These are phyloP conservation scores for Malassezia japonica DNA, from an alignment of 1,284 basidiomycete species.

Conservation along the genomic window DNA sequence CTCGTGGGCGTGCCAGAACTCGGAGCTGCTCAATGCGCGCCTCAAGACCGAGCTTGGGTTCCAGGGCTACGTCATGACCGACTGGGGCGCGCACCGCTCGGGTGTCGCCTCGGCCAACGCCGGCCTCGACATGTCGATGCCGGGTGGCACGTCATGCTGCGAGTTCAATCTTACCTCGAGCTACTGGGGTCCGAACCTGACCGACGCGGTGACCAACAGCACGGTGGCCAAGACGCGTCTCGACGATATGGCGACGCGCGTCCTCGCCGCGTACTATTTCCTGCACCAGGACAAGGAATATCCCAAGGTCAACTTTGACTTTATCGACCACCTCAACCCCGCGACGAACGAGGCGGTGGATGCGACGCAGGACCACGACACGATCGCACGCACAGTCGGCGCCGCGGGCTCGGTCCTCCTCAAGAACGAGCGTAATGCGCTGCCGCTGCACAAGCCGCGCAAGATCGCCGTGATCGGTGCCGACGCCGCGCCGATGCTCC, in stretches of 20 bases:
- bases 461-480: conserved; percentile 33
- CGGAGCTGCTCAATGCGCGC: conserved; percentile 60
- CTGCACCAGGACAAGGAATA: conserved; percentile 49
- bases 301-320: conserved; percentile 33
- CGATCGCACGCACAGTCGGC: conserved; percentile 63
- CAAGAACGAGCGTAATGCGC: conserved; percentile 55
- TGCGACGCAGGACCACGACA: conserved; percentile 65
- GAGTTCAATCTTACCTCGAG: conserved; percentile 3
- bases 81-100: conserved; percentile 33
- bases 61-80: conserved; percentile 57
- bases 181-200: conserved; percentile 51
- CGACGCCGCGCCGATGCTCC: conserved; percentile 61
- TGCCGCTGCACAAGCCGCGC: conserved; percentile 26
- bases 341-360: conserved; percentile 57
- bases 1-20: conserved; percentile 56
- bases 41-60: conserved; percentile 67
- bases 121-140: conserved; percentile 59
- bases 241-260: conserved; percentile 50
- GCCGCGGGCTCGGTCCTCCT: conserved; percentile 63
- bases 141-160: conserved; percentile 36
- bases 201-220: conserved; percentile 60
- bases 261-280: conserved; percentile 42
- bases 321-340: conserved; percentile 24
- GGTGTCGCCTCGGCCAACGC: conserved; percentile 52
- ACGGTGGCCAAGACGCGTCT: conserved; percentile 58